A percentile compares a stretch with the other conserved stretches of the same genome.
These are phyloP conservation scores for Neohortaea acidophila DNA, from an alignment of 495 filamentous ascomycete genomes.

Conservation along the genomic window DNA sequence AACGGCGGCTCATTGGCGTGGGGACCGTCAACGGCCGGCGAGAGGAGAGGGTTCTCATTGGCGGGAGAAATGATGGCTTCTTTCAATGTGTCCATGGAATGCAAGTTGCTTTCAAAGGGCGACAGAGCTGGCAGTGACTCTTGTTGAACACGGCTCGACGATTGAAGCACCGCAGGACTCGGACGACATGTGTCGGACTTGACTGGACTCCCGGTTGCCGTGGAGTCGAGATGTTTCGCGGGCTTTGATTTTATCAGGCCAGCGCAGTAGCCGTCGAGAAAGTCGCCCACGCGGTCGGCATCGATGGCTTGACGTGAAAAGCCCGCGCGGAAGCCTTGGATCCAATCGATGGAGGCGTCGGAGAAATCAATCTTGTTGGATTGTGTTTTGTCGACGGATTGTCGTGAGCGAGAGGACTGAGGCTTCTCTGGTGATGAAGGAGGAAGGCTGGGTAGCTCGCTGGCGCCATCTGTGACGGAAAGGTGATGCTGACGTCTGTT, in stretches of 20 bases:
- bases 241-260: slow-evolving; percentile 13
- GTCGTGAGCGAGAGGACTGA: not conserved
- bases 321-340: slow-evolving; percentile 25
- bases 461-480: slow-evolving; percentile 5
- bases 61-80: slow-evolving; percentile 6
- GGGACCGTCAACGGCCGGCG: slow-evolving; percentile 6
- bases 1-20: slow-evolving; percentile 1
- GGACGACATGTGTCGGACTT: slow-evolving; percentile 5
- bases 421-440: slow-evolving; percentile 6
- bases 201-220: slow-evolving; percentile 8
- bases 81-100: slow-evolving; percentile 7
- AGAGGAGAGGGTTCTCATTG: slow-evolving; percentile 11
- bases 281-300: slow-evolving; percentile 13
- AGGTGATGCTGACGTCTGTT: slow-evolving; percentile 9
- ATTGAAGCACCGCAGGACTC: not conserved
- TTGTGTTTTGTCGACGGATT: slow-evolving; percentile 2
- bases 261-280: slow-evolving; percentile 21
- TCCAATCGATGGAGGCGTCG: slow-evolving; percentile 6
- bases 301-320: slow-evolving; percentile 16
- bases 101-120: not conserved
- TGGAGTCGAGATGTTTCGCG: not conserved
- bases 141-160: slow-evolving; percentile 1
- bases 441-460: not conserved
- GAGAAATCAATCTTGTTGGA: slow-evolving; percentile 8
- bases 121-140: not conserved